Percentiles rank a stretch among this genome's conserved stretches.
These are phyloP conservation scores for Epithele typhae DNA, from an alignment of 768 basidiomycete species.

Conservation along the genomic window DNA sequence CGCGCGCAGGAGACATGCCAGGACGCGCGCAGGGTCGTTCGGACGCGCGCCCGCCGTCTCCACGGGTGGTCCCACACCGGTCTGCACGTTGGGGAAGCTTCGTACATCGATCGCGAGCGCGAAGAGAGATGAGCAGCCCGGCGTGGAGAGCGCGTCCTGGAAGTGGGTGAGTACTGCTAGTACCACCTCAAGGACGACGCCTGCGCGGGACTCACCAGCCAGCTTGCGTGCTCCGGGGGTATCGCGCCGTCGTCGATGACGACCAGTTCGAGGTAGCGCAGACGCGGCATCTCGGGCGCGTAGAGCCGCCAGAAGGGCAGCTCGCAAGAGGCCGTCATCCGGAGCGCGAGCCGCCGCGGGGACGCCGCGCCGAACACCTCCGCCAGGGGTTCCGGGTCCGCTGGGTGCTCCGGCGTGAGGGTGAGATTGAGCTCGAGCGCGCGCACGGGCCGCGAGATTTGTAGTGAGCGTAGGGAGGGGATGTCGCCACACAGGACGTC, in stretches of 20 bases:
- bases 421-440: not conserved
- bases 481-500: not conserved
- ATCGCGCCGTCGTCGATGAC: not conserved
- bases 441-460: not conserved
- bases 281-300: not conserved
- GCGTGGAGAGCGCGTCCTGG: not conserved
- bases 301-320: not conserved
- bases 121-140: not conserved
- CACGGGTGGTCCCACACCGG: not conserved
- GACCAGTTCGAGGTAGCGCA: not conserved
- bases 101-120: not conserved
- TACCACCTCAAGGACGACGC: not conserved
- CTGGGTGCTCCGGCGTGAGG: not conserved
- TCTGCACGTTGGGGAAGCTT: too few relatives aligned
- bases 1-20: not conserved
- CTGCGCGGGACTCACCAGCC: not conserved
- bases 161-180: not conserved
- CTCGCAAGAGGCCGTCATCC: not conserved
- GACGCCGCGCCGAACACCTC: not conserved
- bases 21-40: not conserved
- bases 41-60: not conserved
- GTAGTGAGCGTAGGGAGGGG: not conserved
- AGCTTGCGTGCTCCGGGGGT: not conserved
- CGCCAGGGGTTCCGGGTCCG: not conserved
- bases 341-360: not conserved